phyloP scores from a whole-genome alignment of 257 asterid species.

The Vinca minor region DNA sequence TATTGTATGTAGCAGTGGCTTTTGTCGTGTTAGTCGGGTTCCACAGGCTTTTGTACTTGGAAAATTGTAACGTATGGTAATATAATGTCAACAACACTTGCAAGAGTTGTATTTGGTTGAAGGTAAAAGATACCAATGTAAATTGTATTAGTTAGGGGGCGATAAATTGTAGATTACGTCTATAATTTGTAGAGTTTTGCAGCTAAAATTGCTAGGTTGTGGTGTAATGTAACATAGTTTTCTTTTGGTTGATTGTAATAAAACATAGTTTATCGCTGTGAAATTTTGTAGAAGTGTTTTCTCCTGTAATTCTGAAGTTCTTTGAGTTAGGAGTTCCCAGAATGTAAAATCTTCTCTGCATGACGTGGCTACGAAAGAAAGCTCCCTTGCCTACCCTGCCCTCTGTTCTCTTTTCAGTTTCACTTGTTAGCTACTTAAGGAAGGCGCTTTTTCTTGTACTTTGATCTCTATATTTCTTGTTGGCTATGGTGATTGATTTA shows the following conservation, averaged over 20 bases:
- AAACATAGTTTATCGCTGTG: background rate
- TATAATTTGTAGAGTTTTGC: conserved; percentile 8
- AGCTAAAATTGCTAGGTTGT: background rate
- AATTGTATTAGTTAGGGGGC: background rate
- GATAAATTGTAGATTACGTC: conserved; percentile 5
- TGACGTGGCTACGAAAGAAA: background rate
- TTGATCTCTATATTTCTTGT: no score
- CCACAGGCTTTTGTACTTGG: background rate
- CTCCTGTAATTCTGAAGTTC: background rate
- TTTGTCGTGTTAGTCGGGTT: conserved; percentile 8
- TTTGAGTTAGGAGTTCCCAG: background rate
- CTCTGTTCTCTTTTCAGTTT: no score
- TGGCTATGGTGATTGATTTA: no score
- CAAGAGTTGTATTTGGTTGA: no score
- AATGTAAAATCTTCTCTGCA: conserved; percentile 2
- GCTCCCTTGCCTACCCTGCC: background rate
- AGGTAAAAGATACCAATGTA: conserved; percentile 4
- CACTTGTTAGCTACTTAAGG: no score
- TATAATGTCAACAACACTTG: conserved; percentile 12
- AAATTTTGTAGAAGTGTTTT: background rate
- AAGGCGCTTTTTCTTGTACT: no score
- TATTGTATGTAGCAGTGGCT: conserved; percentile 4
- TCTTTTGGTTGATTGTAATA: background rate
- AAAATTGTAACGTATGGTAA: conserved; percentile 20
- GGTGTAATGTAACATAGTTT: conserved; percentile 4